These are phyloP conservation scores for Aspergillus nomiae DNA, from an alignment of 2,329 filamentous ascomycete species.

Conservation along the genomic window DNA sequence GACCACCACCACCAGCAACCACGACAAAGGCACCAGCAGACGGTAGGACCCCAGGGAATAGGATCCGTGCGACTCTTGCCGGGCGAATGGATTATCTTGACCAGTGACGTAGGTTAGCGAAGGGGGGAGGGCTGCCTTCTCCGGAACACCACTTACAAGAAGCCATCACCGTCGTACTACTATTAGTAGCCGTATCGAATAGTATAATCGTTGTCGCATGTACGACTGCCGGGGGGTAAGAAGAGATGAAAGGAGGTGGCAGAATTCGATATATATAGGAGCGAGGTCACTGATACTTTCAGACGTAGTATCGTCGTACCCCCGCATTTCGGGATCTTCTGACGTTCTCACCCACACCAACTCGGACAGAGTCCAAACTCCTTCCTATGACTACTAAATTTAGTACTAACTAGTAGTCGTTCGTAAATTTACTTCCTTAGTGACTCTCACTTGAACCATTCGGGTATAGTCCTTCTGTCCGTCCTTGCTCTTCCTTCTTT, in stretches of 20 bases:
- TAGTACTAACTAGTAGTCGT: too few relatives aligned
- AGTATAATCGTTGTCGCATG: background rate
- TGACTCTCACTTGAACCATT: background rate
- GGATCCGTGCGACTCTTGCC: conserved; percentile 65
- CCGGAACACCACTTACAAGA: conserved; percentile 13
- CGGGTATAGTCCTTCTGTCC: background rate
- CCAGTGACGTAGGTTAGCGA: background rate
- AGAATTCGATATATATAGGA: background rate
- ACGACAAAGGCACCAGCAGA: conserved; percentile 71
- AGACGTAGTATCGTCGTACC: background rate
- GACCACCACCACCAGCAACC: conserved; percentile 71
- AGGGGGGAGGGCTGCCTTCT: background rate
- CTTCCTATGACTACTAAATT: background rate
- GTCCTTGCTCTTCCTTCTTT: too few relatives aligned
- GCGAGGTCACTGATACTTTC: too few relatives aligned
- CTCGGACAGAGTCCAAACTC: background rate
- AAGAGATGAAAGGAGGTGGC: background rate
- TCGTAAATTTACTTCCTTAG: too few relatives aligned
- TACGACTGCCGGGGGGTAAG: background rate
- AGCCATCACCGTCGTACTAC: background rate
- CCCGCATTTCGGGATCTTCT: conserved; percentile 17
- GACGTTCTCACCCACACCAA: conserved; percentile 9
- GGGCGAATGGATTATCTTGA: conserved; percentile 69
- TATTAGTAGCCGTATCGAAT: too few relatives aligned
- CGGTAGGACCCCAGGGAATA: conserved; percentile 72